Percentiles rank a stretch among this genome's conserved stretches.
These are phyloP conservation scores for Barnettozyma vustinii DNA, from an alignment of 805 yeast genomes.

Conservation along the genomic window DNA sequence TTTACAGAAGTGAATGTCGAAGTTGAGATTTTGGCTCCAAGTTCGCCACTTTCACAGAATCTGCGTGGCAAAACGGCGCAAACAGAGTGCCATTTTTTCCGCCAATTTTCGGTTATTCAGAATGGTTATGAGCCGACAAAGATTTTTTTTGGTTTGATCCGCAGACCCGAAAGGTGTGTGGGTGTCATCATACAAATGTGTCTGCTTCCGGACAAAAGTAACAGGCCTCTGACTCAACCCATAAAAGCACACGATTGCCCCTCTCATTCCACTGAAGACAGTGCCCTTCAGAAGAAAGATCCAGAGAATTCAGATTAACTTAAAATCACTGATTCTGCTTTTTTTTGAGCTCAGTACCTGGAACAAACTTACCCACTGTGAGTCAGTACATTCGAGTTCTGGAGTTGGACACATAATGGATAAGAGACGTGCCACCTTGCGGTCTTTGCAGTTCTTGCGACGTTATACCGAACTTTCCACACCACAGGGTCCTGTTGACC, in stretches of 20 bases:
- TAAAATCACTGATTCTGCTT: no score
- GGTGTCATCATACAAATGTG: not conserved
- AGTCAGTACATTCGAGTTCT: not conserved
- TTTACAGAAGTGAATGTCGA: not conserved
- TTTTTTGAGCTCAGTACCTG: not conserved
- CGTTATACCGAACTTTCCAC: not conserved
- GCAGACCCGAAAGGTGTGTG: not conserved
- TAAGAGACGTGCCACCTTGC: not conserved
- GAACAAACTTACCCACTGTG: not conserved
- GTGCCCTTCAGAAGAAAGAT: not conserved
- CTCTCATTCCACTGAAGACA: not conserved
- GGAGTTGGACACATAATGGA: not conserved
- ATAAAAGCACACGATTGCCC: not conserved
- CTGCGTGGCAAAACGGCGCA: not conserved
- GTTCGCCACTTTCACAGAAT: not conserved
- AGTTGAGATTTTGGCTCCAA: not conserved
- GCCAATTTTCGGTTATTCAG: not conserved
- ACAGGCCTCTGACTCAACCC: not conserved
- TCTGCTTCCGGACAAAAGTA: not conserved
- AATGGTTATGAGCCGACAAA: not conserved
- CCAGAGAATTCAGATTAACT: not conserved
- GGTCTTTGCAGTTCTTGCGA: not conserved
- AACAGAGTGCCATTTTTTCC: not conserved
- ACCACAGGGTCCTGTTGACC: conserved; percentile 7
- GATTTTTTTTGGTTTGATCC: not conserved